These are phyloP conservation scores for Radiomyces spectabilis DNA, from an alignment of 192 early-diverging fungal species.

Conservation along the genomic window DNA sequence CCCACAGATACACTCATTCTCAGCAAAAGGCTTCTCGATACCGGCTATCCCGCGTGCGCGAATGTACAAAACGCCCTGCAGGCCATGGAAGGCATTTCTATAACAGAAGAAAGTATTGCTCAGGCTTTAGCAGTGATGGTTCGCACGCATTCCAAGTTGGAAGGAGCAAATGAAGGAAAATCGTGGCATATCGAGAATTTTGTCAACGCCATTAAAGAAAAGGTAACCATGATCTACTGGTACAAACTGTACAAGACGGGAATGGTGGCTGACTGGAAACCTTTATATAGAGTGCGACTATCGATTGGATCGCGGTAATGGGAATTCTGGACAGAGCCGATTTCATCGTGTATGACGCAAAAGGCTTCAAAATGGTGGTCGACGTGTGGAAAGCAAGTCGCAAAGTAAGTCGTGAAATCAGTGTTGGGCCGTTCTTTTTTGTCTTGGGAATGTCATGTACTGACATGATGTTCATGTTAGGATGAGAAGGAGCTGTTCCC, in stretches of 20 bases:
- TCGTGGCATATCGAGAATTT: conserved; percentile 26
- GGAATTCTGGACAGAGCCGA: conserved; percentile 56
- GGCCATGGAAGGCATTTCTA: not conserved
- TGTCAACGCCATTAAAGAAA: conserved; percentile 13
- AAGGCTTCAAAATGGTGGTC: conserved; percentile 55
- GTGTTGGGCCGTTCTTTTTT: not conserved
- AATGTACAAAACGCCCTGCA: conserved; percentile 4
- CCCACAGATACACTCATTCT: not conserved
- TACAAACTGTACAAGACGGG: not conserved
- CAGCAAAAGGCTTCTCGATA: conserved; percentile 3
- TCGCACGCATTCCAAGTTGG: conserved; percentile 25
- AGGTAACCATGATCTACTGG: conserved; percentile 3
- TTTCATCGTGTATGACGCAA: conserved; percentile 42
- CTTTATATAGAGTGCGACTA: conserved; percentile 18
- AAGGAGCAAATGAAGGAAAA: conserved; percentile 17
- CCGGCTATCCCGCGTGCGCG: conserved; percentile 2
- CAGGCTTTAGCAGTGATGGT: conserved; percentile 58
- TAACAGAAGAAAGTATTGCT: conserved; percentile 44
- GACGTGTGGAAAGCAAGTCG: conserved; percentile 40
- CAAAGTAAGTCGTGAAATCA: conserved; percentile 7
- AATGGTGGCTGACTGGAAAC: not conserved
- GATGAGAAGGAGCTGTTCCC: conserved; percentile 59
- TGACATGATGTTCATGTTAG: not conserved
- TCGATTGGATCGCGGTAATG: conserved; percentile 60
- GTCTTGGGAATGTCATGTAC: not conserved